Conservation (phyloP, 1,139 yeast genomes). For the Zygosaccharomyces pseudobailii region DNA sequence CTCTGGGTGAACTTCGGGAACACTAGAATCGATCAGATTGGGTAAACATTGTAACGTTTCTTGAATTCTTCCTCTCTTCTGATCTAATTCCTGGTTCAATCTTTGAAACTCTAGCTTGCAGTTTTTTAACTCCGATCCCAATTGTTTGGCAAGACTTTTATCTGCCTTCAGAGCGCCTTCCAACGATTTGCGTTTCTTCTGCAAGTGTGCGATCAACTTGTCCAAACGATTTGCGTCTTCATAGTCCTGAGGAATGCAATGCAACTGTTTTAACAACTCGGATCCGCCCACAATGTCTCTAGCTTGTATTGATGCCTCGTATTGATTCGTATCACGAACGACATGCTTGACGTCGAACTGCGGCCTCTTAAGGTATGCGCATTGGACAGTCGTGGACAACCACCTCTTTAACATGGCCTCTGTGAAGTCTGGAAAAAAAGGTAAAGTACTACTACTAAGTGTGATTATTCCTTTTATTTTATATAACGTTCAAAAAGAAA, state of each 20-base stretch:
- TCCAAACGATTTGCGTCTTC: slow-evolving; percentile 21
- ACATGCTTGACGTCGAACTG: slow-evolving; percentile 48
- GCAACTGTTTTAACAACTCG: slow-evolving; percentile 33
- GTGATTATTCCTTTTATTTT: slow-evolving; percentile 14
- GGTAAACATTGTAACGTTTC: slow-evolving; percentile 53
- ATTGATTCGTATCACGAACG: slow-evolving; percentile 37
- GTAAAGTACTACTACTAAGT: slow-evolving; percentile 3
- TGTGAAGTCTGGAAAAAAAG: neutral
- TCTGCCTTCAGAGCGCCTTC: slow-evolving; percentile 28
- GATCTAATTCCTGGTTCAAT: slow-evolving; percentile 25
- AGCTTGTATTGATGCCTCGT: slow-evolving; percentile 44
- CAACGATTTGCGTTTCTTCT: slow-evolving; percentile 29
- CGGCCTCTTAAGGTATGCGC: slow-evolving; percentile 36
- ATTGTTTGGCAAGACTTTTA: slow-evolving; percentile 12
- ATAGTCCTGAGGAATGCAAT: slow-evolving; percentile 32
- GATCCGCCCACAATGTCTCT: slow-evolving; percentile 39
- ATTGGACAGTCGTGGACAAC: slow-evolving; percentile 5
- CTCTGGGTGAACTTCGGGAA: slow-evolving; percentile 43
- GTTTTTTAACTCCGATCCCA: slow-evolving; percentile 19
- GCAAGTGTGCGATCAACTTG: slow-evolving; percentile 27
- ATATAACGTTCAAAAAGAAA: slow-evolving; percentile 11
- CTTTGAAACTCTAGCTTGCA: slow-evolving; percentile 27
- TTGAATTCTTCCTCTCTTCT: slow-evolving; percentile 37
- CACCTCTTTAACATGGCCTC: slow-evolving; percentile 5
- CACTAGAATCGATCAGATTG: slow-evolving; percentile 54